A percentile compares a stretch with the other conserved stretches of the same genome.
Conservation (phyloP, 768 basidiomycete genomes). For the Mycena polygramma region DNA sequence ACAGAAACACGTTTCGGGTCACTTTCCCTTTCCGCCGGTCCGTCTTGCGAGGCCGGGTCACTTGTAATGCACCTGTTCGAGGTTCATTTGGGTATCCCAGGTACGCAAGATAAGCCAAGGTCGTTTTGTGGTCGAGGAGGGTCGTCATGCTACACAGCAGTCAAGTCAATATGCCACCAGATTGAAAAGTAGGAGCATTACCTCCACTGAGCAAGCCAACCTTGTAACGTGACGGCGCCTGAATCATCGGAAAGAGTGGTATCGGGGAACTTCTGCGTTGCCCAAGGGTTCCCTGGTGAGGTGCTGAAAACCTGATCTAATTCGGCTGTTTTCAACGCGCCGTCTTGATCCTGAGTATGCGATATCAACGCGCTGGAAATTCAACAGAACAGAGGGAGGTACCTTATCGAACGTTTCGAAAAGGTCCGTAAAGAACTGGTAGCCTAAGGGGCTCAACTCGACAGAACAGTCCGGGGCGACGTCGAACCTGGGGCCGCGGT, state of each 20-base stretch:
- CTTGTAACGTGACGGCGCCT: conserved; percentile 94
- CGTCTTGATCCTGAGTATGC: conserved; percentile 86
- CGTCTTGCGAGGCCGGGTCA: conserved; percentile 86
- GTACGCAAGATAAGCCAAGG: conserved; percentile 95
- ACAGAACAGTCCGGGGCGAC: conserved; percentile 95
- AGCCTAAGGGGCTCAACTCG: conserved; percentile 93
- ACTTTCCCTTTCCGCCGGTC: conserved; percentile 91
- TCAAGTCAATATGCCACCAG: conserved; percentile 1
- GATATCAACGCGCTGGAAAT: conserved; percentile 11
- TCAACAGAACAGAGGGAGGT: not conserved
- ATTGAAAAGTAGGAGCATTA: conserved; percentile 45
- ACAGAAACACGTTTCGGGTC: conserved; percentile 91
- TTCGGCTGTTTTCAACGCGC: conserved; percentile 86
- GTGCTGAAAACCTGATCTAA: conserved; percentile 93
- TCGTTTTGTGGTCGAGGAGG: conserved; percentile 91
- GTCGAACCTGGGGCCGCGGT: conserved; percentile 75
- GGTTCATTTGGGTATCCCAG: conserved; percentile 88
- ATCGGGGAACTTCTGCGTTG: conserved; percentile 90
- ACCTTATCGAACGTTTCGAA: conserved; percentile 96
- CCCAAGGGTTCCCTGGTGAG: conserved; percentile 98
- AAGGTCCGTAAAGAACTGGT: conserved; percentile 97
- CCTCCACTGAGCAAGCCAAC: conserved; percentile 99
- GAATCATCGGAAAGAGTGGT: conserved; percentile 89
- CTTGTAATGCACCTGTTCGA: conserved; percentile 85
- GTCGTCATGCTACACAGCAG: conserved; percentile 87